Evolutionary conservation across 306 rosid species (phyloP).

Genomic region (Cicer arietinum): DNA sequence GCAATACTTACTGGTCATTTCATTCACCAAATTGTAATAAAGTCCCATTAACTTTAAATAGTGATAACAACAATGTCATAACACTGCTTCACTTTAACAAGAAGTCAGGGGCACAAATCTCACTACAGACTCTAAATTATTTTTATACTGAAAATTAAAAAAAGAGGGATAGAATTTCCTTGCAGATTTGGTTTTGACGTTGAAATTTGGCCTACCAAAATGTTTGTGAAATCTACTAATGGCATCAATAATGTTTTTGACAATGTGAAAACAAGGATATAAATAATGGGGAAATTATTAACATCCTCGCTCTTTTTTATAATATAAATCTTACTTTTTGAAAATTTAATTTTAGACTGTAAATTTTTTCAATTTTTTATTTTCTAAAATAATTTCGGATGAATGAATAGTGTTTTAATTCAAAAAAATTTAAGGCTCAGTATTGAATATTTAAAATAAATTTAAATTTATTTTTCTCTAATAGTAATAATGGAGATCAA

Average conservation of each 20-base stretch:
- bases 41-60: constrained; percentile 19
- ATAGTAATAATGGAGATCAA: too few relatives aligned
- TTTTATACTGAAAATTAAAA: background rate
- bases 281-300: background rate
- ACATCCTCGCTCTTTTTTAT: too few relatives aligned
- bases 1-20: constrained; percentile 12
- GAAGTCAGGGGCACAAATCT: background rate
- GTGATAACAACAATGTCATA: background rate
- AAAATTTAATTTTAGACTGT: too few relatives aligned
- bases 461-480: too few relatives aligned
- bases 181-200: constrained; percentile 25
- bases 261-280: constrained; percentile 21
- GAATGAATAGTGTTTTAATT: fast-evolving
- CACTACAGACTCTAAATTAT: background rate
- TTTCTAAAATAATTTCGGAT: too few relatives aligned
- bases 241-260: constrained; percentile 18
- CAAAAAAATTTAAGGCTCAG: too few relatives aligned
- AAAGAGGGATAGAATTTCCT: constrained; percentile 16
- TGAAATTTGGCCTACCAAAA: constrained; percentile 28
- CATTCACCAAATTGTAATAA: background rate
- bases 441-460: too few relatives aligned
- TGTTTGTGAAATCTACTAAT: constrained; percentile 38
- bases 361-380: too few relatives aligned
- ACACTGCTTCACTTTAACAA: constrained; percentile 27
- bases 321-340: too few relatives aligned